These are phyloP conservation scores for Jamesozyma gamospora DNA, from an alignment of 805 yeast genomes.

Conservation along the genomic window DNA sequence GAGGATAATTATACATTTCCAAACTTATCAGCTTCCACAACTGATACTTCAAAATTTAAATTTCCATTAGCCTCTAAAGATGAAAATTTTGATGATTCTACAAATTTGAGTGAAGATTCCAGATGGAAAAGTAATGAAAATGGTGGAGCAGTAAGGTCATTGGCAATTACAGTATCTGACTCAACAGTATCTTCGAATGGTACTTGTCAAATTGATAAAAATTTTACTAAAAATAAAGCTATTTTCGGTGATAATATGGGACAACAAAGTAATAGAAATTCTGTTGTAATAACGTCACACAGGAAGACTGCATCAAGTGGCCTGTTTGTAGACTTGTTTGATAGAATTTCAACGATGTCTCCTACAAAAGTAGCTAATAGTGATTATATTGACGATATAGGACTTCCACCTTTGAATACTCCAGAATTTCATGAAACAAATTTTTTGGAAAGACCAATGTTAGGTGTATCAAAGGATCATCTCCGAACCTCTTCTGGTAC, in stretches of 20 bases:
- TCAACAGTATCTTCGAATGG: constrained; percentile 1
- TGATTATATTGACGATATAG: neutral
- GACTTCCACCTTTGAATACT: neutral
- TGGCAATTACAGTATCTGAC: neutral
- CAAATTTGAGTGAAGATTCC: neutral
- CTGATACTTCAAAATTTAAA: neutral
- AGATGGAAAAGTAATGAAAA: neutral
- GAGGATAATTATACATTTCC: neutral
- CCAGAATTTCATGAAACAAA: neutral
- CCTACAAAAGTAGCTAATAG: constrained; percentile 4
- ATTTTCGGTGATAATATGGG: neutral
- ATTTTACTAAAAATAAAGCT: neutral
- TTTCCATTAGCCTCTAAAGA: neutral
- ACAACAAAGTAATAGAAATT: constrained; percentile 1
- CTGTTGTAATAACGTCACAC: constrained; percentile 11
- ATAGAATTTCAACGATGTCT: constrained; percentile 24
- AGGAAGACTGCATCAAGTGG: constrained; percentile 26
- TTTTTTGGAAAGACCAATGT: constrained; percentile 1
- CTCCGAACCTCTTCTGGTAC: constrained; percentile 2
- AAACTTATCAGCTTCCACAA: neutral
- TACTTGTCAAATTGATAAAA: neutral
- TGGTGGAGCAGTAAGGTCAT: neutral
- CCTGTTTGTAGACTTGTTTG: constrained; percentile 28
- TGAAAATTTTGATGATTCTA: neutral
- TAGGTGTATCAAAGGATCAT: neutral